Evolutionary conservation across 805 yeast genomes (phyloP).

Genomic region (Ogataea allantospora): DNA sequence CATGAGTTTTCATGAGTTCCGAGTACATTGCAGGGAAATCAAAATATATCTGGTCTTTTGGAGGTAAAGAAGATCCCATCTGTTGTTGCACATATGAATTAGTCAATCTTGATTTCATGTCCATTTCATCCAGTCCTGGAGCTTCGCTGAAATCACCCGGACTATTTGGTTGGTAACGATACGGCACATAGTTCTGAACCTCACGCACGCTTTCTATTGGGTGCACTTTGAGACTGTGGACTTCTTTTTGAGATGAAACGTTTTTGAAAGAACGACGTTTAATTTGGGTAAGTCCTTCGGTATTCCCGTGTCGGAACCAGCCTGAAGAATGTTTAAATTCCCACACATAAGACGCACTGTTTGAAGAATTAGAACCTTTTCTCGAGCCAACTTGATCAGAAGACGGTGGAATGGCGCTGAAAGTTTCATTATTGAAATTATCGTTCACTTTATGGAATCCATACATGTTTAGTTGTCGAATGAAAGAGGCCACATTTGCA

Average conservation of each 20-base stretch:
- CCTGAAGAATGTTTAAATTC: slow-evolving; percentile 86
- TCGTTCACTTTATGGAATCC: slow-evolving; percentile 76
- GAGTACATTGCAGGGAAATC: slow-evolving; percentile 20
- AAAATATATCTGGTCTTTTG: slow-evolving; percentile 8
- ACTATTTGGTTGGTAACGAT: slow-evolving; percentile 22
- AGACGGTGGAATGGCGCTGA: slow-evolving; percentile 9
- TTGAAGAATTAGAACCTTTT: slow-evolving; percentile 24
- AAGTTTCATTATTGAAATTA: slow-evolving; percentile 32
- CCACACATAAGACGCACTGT: slow-evolving; percentile 47
- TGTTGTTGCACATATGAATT: slow-evolving; percentile 23
- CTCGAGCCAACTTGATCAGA: slow-evolving; percentile 19
- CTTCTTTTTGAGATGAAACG: slow-evolving; percentile 30
- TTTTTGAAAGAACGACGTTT: slow-evolving; percentile 63
- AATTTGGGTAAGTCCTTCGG: slow-evolving; percentile 67
- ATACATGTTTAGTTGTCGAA: slow-evolving; percentile 77
- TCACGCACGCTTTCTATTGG: slow-evolving; percentile 14
- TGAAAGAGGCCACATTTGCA: slow-evolving; percentile 76
- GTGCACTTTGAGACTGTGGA: slow-evolving; percentile 27
- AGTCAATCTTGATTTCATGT: slow-evolving; percentile 24
- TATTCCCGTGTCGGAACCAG: slow-evolving; percentile 76
- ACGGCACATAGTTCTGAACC: slow-evolving; percentile 28
- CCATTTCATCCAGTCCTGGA: slow-evolving; percentile 23
- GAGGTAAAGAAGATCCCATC: slow-evolving; percentile 18
- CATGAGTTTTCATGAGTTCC: slow-evolving; percentile 45
- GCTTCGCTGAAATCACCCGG: slow-evolving; percentile 22